A percentile compares a stretch with the other conserved stretches of the same genome.
Conservation (phyloP, 192 early-diverging fungal species). For the Gonapodya sp. region DNA sequence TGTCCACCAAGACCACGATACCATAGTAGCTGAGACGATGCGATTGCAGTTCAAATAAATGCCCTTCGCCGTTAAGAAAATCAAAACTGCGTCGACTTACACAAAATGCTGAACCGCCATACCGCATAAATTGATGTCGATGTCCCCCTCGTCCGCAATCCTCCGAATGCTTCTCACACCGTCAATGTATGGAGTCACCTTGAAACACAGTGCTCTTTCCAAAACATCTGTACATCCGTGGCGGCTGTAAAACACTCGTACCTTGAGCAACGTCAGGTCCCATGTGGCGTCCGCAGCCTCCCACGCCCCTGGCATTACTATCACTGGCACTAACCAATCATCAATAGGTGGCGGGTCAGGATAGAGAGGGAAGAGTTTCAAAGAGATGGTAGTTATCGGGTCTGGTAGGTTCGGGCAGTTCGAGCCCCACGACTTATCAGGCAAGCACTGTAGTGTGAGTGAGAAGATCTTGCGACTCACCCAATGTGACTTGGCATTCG, state of each 20-base stretch:
- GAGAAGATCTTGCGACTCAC: conserved; percentile 28
- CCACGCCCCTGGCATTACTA: conserved; percentile 35
- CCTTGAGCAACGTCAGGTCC: conserved; percentile 80
- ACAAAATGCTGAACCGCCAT: conserved; percentile 81
- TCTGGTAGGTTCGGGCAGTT: conserved; percentile 30
- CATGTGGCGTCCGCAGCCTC: conserved; percentile 61
- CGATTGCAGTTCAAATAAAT: conserved; percentile 9
- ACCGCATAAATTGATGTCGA: conserved; percentile 61
- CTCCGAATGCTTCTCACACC: conserved; percentile 72
- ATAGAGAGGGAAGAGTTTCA: conserved; percentile 76
- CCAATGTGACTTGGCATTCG: conserved; percentile 79
- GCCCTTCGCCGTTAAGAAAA: conserved; percentile 3
- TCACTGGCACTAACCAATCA: conserved; percentile 77
- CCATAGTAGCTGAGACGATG: conserved; percentile 69
- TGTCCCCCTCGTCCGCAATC: conserved; percentile 72
- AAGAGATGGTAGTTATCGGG: conserved; percentile 65
- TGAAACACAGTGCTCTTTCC: conserved; percentile 9
- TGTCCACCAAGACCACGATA: conserved; percentile 78
- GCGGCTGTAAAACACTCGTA: conserved; percentile 9
- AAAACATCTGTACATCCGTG: conserved; percentile 7
- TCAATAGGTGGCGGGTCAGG: conserved; percentile 61
- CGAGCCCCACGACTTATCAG: conserved; percentile 8
- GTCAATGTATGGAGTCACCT: conserved; percentile 71
- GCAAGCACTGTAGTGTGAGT: neutral
- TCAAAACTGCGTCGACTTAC: conserved; percentile 32